phyloP scores from a whole-genome alignment of 768 basidiomycete genomes.

The Auriculariales sp. region DNA sequence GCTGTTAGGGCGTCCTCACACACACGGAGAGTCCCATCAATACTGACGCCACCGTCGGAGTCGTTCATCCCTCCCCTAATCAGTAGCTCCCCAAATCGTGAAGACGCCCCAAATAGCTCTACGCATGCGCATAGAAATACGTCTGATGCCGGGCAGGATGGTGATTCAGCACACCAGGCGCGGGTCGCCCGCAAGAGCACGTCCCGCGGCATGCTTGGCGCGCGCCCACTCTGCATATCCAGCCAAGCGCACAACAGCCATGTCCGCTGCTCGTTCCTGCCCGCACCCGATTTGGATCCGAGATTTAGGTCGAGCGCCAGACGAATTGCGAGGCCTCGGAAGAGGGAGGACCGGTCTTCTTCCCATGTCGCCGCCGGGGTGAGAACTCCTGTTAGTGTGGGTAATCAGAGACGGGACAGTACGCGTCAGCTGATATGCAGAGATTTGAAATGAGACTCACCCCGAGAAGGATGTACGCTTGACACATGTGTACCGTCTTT shows the following conservation, averaged over 20 bases:
- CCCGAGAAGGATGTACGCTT: constrained; percentile 84
- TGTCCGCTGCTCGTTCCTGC: background rate
- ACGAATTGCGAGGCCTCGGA: constrained; percentile 75
- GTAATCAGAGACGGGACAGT: constrained; percentile 35
- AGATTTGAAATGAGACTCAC: constrained; percentile 14
- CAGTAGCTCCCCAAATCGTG: background rate
- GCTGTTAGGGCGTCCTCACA: background rate
- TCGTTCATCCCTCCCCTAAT: background rate
- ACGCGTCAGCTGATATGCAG: too few species aligned
- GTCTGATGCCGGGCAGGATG: background rate
- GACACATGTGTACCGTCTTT: constrained; percentile 70
- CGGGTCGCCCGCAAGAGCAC: background rate
- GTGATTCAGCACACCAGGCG: background rate
- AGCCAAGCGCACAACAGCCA: background rate
- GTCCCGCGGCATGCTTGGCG: background rate
- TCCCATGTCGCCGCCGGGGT: constrained; percentile 58
- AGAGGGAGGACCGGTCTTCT: constrained; percentile 81
- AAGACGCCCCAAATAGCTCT: background rate
- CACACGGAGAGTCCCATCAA: background rate
- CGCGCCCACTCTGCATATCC: background rate
- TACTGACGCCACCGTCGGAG: background rate
- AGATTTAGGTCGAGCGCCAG: background rate
- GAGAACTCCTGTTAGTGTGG: background rate
- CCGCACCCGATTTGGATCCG: background rate
- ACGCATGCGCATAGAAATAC: background rate